Base-by-base conservation (phyloP, 352 stramenopile genomes). In the Globisporangium middletonii region DNA sequence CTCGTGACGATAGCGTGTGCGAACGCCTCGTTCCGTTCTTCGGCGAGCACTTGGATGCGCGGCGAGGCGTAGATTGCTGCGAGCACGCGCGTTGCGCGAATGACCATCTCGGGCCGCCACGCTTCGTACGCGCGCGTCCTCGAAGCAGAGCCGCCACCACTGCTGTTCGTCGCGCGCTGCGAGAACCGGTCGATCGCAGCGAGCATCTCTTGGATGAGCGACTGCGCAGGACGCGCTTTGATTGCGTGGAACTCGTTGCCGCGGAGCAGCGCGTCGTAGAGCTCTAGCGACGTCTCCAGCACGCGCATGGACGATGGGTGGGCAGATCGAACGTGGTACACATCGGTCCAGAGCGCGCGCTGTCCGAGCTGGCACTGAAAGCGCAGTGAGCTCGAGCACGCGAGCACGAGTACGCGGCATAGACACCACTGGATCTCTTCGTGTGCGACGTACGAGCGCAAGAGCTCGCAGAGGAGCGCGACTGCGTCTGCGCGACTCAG, bases 391-490 rank as follows among this genome's bases (percentile, higher is more conserved):
- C 35, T 42, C 8, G 42, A 52, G 55, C 60, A 69, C 0, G 63
- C 60, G 11, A 63, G 28, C 0, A 48, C 27, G 2, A 80, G 33
- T 0, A 82, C n/a, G n/a, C 67, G 59, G 43, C 63, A 64, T 11
- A 76, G 37, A 2, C 46, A 61, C 64, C 65, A 75, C 53, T 73
- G 64, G 19, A 86, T 62, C 50, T 86, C 73, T 67, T 83, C 71
- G 16, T 78, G 54, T 13, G 19, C 26, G 35, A 63, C 13, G 42
- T 83, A 61, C 16, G 64, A 18, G 1, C 28, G 27, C 42, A 69
- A 46, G 2, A 76, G 12, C 27, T 56, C 57, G 19, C 46, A 50
- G 12, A 83, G 30, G 2, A 69, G 44, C 33, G 62, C 30, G 27
- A 78, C 54, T 1, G 42, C 60, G 18, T 44, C 44, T 50, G 55